These are phyloP conservation scores for Phytophthora crassamura DNA, from an alignment of 352 stramenopile genomes.

Conservation along the genomic window DNA sequence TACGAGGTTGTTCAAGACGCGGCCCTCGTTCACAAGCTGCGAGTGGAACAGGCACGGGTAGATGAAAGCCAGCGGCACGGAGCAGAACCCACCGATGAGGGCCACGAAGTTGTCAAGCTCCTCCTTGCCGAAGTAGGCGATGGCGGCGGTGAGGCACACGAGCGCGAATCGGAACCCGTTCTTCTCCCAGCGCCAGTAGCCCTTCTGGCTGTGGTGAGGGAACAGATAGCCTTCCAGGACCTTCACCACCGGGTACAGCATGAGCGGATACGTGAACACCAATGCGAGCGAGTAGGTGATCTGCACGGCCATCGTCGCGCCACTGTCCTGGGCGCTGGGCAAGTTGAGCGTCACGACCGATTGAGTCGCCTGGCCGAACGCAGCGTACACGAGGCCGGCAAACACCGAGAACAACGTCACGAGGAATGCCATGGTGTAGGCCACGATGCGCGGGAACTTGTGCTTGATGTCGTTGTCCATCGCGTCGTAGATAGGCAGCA, in stretches of 20 bases:
- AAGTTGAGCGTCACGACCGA: constrained; percentile 71
- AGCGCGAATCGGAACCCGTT: constrained; percentile 70
- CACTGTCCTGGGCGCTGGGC: constrained; percentile 54
- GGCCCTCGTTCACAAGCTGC: constrained; percentile 51
- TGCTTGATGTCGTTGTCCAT: constrained; percentile 64
- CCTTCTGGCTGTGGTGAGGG: constrained; percentile 46
- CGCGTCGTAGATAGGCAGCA: constrained; percentile 75
- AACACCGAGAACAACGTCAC: constrained; percentile 64
- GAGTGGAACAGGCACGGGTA: constrained; percentile 78
- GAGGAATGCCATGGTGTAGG: constrained; percentile 58
- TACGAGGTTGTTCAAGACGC: constrained; percentile 51
- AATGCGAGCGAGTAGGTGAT: constrained; percentile 71
- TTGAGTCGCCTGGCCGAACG: constrained; percentile 58
- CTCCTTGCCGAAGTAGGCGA: constrained; percentile 71
- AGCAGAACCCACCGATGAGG: constrained; percentile 79
- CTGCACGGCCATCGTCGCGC: constrained; percentile 70
- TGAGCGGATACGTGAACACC: constrained; percentile 75
- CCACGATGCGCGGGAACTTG: constrained; percentile 65
- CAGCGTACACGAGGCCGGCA: constrained; percentile 60
- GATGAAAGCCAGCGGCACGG: constrained; percentile 74
- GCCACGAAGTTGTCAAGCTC: constrained; percentile 77
- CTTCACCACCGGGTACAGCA: constrained; percentile 77
- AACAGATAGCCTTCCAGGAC: constrained; percentile 76
- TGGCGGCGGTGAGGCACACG: constrained; percentile 65
- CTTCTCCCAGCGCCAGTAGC: constrained; percentile 75